Evolutionary conservation across 345 rosid genomes (phyloP).

Genomic region (Salix koriyanagi): DNA sequence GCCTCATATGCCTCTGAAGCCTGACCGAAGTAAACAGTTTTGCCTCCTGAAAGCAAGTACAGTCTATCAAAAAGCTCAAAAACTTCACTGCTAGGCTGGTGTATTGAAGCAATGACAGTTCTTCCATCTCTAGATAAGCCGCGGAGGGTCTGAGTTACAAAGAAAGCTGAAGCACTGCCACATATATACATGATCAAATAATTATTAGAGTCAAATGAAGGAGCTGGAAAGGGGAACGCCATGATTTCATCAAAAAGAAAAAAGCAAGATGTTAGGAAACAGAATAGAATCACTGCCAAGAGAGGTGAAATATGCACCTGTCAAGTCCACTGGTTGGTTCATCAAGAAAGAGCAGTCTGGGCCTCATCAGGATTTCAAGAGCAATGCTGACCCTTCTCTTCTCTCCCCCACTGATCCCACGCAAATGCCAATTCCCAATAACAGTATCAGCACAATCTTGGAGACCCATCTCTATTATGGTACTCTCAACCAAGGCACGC

Average conservation of each 20-base stretch:
- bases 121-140: constrained; percentile 87
- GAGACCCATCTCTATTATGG: constrained; percentile 89
- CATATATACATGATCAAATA: not conserved
- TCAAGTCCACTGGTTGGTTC: constrained; percentile 98
- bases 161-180: constrained; percentile 92
- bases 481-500: constrained; percentile 71
- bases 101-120: constrained; percentile 91
- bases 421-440: constrained; percentile 91
- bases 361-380: constrained; percentile 90
- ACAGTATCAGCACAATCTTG: constrained; percentile 95
- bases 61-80: constrained; percentile 85
- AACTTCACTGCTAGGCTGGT: constrained; percentile 21
- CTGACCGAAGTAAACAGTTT: constrained; percentile 85
- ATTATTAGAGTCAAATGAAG: too few relatives aligned
- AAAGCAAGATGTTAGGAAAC: not conserved
- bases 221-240: too few relatives aligned
- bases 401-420: constrained; percentile 94
- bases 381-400: constrained; percentile 93
- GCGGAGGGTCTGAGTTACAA: constrained; percentile 84
- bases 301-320: constrained; percentile 38
- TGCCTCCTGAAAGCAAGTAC: constrained; percentile 87
- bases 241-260: not conserved
- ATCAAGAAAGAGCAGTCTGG: constrained; percentile 86
- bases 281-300: not conserved
- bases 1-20: constrained; percentile 87